phyloP scores from a whole-genome alignment of 495 filamentous ascomycete species.

The Aspergillus mulundensis region DNA sequence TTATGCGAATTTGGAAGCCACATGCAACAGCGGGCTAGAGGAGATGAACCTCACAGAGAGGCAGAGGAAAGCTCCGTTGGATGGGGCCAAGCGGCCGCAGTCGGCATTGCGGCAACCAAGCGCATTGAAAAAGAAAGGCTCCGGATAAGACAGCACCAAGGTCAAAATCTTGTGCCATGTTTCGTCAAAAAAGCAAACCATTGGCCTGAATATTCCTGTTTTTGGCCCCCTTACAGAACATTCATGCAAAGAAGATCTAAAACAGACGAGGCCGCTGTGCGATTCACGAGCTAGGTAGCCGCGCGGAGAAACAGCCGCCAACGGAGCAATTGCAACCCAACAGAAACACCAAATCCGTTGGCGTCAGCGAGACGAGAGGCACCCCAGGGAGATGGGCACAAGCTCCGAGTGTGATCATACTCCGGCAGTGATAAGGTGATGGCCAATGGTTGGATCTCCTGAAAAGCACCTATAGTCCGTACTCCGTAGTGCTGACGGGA shows the following conservation, averaged over 20 bases:
- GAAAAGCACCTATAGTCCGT: neutral
- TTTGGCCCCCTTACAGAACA: neutral
- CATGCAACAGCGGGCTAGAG: neutral
- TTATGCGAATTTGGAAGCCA: neutral
- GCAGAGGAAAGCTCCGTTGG: neutral
- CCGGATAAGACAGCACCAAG: neutral
- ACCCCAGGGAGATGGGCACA: neutral
- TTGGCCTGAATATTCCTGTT: neutral
- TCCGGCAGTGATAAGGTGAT: neutral
- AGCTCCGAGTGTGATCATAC: neutral
- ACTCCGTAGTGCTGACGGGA: slow-evolving; percentile 10
- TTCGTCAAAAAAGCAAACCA: neutral
- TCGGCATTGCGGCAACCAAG: neutral
- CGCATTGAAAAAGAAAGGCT: neutral
- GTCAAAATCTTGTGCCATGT: neutral
- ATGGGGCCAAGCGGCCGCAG: slow-evolving; percentile 1
- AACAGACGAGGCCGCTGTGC: neutral
- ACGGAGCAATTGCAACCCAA: neutral
- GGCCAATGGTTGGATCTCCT: neutral
- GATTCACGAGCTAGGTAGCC: neutral
- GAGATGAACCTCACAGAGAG: neutral
- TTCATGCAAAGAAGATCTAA: neutral
- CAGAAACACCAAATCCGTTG: neutral
- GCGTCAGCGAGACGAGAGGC: neutral
- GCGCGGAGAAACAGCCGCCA: neutral